These are phyloP conservation scores for Blakeslea trispora DNA, from an alignment of 371 early-diverging fungal genomes.

Conservation along the genomic window DNA sequence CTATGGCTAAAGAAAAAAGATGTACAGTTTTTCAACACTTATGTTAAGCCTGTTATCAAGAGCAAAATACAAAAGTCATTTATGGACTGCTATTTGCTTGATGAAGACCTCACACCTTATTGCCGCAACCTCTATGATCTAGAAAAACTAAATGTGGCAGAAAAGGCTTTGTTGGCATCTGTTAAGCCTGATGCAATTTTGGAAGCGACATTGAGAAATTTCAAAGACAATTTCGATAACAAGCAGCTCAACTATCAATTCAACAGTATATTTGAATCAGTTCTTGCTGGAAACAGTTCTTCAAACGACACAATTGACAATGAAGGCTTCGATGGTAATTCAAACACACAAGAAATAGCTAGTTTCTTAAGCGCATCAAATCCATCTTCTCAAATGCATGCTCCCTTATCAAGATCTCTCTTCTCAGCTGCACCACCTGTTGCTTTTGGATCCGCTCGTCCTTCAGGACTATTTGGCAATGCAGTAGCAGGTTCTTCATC, in stretches of 20 bases:
- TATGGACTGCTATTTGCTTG: constrained; percentile 53
- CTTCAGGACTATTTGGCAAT: too few relatives aligned
- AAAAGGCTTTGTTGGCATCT: constrained; percentile 53
- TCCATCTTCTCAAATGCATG: neutral
- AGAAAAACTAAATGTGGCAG: constrained; percentile 33
- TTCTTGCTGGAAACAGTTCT: constrained; percentile 6
- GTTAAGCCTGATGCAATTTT: constrained; percentile 27
- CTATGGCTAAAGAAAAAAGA: constrained; percentile 61
- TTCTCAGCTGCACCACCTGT: neutral
- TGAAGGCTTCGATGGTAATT: too few relatives aligned
- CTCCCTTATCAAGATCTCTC: neutral
- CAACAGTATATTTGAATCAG: constrained; percentile 19
- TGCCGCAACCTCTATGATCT: constrained; percentile 33
- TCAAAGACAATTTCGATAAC: constrained; percentile 32
- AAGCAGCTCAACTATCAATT: constrained; percentile 1
- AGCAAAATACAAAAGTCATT: constrained; percentile 55
- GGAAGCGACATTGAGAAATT: constrained; percentile 30
- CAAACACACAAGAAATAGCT: too few relatives aligned
- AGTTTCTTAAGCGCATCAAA: too few relatives aligned
- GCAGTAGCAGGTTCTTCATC: too few relatives aligned
- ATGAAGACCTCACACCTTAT: constrained; percentile 38
- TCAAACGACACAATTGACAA: too few relatives aligned
- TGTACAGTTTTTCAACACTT: constrained; percentile 39
- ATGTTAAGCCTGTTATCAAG: constrained; percentile 48
- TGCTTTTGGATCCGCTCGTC: neutral